Evolutionary conservation across 352 stramenopile genomes (phyloP), one percentile per base, ranked within the genome.

Genomic region (Aphanomyces euteiches): DNA sequence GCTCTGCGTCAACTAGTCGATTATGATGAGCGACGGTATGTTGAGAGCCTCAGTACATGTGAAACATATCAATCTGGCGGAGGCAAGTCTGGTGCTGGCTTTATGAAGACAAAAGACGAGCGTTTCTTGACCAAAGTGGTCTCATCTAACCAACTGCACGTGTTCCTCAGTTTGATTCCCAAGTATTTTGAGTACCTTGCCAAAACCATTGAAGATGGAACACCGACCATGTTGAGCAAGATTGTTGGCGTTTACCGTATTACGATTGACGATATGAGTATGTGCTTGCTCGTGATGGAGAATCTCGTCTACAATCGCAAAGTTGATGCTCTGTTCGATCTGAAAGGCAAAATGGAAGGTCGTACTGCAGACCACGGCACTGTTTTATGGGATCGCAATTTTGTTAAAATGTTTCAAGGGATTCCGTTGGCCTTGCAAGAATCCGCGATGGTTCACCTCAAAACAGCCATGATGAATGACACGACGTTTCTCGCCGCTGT

Each of bases 181-280:
- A 87, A 93, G 64, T 96, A 96, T 68, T 96, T 96, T 65, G 80
- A 82, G 61, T 94, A 96, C 75, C 91, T 96, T 83, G 88, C 86
- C 2, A 93, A 92, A 67, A 91, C 85, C 6, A 92, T 95, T 40
- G 84, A 95, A 59, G 83, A 93, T 67, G 88, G 92, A 56, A 39
- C 93, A 53, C 92, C 85, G 10, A 93, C 85, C 1, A 95, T 95
- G 87, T 76, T 95, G 21, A 92, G 84, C 56, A 95, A 95, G 74
- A 86, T 93, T 40, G 79, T 95, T 0, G 87, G 87, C 0, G 89
- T 93, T 56, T 95, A 95, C 79, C 64, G 64, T 39, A 61, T 70
- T 40, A 36, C 64, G 38, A 70, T 70, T 19, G 79, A 70, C 12
- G 85, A 95, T 48, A 78, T 86, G 69, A 90, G 85, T 61, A 92